These are phyloP conservation scores for Xanthoparmelia taractica DNA, from an alignment of 495 filamentous ascomycete genomes.

Conservation along the genomic window DNA sequence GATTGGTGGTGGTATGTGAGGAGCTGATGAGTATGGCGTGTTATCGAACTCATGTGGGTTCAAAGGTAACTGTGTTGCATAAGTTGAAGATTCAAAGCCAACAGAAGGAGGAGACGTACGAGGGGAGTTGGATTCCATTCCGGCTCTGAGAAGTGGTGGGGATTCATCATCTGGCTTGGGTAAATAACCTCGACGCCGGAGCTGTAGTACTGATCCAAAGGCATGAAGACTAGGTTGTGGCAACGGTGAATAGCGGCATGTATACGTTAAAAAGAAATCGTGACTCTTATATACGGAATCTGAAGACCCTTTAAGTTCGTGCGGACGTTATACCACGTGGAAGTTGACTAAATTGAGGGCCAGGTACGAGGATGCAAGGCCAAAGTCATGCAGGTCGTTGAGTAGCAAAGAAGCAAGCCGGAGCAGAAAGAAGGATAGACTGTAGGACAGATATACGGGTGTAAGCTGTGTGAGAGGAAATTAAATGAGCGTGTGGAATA, in stretches of 20 bases:
- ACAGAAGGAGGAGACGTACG: constrained; percentile 14
- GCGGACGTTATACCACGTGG: not conserved
- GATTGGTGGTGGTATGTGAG: constrained; percentile 33
- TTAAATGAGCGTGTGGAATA: constrained; percentile 14
- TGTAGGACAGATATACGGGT: constrained; percentile 3
- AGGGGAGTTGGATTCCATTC: constrained; percentile 25
- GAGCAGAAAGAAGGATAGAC: constrained; percentile 13
- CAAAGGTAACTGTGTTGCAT: constrained; percentile 31
- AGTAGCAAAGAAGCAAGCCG: constrained; percentile 10
- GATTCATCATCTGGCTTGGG: constrained; percentile 27
- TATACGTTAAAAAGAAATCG: not conserved
- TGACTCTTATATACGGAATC: not conserved
- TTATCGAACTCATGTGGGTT: constrained; percentile 24
- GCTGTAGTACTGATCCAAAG: constrained; percentile 22
- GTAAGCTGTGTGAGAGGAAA: constrained; percentile 21
- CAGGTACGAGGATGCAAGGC: constrained; percentile 9
- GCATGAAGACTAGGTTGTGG: constrained; percentile 18
- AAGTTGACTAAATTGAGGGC: not conserved
- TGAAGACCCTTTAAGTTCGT: not conserved
- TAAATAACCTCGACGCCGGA: constrained; percentile 25
- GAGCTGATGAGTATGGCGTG: constrained; percentile 24
- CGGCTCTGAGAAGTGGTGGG: constrained; percentile 27
- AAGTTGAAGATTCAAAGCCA: constrained; percentile 35
- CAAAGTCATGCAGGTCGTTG: constrained; percentile 17
- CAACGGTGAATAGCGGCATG: constrained; percentile 10